phyloP scores from a whole-genome alignment of 2,329 filamentous ascomycete species.

The Lachnellula arida region DNA sequence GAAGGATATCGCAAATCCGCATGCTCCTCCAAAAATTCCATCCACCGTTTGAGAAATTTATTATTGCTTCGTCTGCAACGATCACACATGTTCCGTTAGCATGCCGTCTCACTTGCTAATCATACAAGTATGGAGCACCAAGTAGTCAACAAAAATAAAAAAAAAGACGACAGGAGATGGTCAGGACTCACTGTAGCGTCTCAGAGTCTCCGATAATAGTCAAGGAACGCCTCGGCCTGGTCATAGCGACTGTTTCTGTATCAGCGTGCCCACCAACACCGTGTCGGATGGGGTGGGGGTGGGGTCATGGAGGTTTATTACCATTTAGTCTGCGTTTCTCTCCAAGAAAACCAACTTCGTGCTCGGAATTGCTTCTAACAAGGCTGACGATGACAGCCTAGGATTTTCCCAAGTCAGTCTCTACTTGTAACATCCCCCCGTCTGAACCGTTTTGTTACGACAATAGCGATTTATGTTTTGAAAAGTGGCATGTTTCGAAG shows the following conservation, averaged over 20 bases:
- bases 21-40: conserved; percentile 83
- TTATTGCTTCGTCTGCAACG: conserved; percentile 67
- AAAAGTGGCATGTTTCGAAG: background rate
- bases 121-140: no score
- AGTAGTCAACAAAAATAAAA: no score
- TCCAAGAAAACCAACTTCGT: conserved; percentile 87
- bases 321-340: conserved; percentile 92
- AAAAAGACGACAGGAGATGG: conserved; percentile 6
- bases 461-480: background rate
- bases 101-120: conserved; percentile 14
- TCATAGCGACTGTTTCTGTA: conserved; percentile 76
- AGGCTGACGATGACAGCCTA: conserved; percentile 79
- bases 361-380: conserved; percentile 83
- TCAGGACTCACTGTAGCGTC: conserved; percentile 69
- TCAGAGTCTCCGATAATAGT: conserved; percentile 92
- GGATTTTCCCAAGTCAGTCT: background rate
- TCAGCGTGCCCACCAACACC: conserved; percentile 7
- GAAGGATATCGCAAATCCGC: conserved; percentile 89
- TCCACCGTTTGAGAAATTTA: conserved; percentile 83
- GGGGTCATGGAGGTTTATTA: conserved; percentile 41
- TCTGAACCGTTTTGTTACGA: background rate
- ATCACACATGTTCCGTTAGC: conserved; percentile 26
- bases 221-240: conserved; percentile 82
- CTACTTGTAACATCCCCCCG: background rate
- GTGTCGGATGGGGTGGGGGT: background rate